A percentile compares a stretch with the other conserved stretches of the same genome.
Evolutionary conservation across 305 asterid genomes (phyloP).

Genomic region (Solanum hybrid): DNA sequence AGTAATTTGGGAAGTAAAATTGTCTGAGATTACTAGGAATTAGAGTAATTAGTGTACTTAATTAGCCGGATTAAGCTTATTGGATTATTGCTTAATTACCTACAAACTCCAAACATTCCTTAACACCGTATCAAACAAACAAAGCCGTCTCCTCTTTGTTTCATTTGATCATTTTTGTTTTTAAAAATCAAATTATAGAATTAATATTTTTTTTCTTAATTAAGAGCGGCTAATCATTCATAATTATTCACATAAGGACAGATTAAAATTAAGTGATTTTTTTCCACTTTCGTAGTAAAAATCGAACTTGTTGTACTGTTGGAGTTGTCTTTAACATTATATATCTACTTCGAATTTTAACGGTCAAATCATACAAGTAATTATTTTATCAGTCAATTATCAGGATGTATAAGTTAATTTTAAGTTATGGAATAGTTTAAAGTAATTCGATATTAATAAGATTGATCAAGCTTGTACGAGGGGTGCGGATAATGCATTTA

Average conservation of each 20-base stretch:
- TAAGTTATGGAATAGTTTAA: neutral
- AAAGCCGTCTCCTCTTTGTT: constrained; percentile 25
- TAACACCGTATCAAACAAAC: constrained; percentile 31
- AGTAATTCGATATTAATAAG: neutral
- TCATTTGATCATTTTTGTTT: neutral
- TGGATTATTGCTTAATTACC: constrained; percentile 15
- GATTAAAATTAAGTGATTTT: neutral
- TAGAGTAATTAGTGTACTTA: too few species aligned
- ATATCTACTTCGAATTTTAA: neutral
- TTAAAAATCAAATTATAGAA: neutral
- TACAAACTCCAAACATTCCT: constrained; percentile 20
- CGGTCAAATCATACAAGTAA: neutral
- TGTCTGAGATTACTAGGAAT: neutral
- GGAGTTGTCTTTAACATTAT: neutral
- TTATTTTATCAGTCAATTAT: neutral
- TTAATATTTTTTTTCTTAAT: neutral
- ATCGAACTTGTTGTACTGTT: neutral
- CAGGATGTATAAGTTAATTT: neutral
- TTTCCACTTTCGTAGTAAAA: neutral
- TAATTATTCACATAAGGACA: neutral
- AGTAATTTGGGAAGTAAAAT: constrained; percentile 8
- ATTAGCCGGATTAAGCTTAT: constrained; percentile 50
- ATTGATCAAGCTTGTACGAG: neutral
- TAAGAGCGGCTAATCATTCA: constrained; percentile 5
- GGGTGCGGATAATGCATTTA: neutral